phyloP scores from a whole-genome alignment of 441 rosid genomes.

The Omphalea diandra region DNA sequence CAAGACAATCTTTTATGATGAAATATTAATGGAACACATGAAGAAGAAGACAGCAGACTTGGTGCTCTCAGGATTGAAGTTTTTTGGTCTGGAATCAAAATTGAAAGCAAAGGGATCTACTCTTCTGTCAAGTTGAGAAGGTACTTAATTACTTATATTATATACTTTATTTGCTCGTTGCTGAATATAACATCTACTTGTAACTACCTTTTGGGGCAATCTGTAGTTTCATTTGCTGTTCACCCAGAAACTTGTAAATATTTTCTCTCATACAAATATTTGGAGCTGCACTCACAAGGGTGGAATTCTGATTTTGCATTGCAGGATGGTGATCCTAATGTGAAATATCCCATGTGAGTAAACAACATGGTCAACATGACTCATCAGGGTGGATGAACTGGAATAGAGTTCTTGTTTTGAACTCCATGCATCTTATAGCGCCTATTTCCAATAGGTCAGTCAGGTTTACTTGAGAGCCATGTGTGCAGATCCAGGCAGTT shows the following conservation, averaged over 20 bases:
- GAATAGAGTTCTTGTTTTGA: background rate
- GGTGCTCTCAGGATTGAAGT: slow-evolving; percentile 67
- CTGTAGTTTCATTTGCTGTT: background rate
- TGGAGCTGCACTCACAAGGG: background rate
- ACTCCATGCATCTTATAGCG: background rate
- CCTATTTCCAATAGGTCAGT: background rate
- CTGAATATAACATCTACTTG: no score
- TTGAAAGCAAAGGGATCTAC: slow-evolving; percentile 66
- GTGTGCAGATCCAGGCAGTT: background rate
- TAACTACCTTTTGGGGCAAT: background rate
- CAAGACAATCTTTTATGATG: slow-evolving; percentile 63
- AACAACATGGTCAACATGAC: background rate
- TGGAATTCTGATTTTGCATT: background rate
- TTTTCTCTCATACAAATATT: background rate
- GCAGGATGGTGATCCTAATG: background rate
- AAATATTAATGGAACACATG: slow-evolving; percentile 71
- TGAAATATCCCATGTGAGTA: background rate
- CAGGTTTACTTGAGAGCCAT: background rate
- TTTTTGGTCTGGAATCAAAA: slow-evolving; percentile 84
- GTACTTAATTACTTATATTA: background rate
- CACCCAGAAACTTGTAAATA: background rate
- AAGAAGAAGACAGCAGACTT: slow-evolving; percentile 86
- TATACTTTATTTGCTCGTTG: no score
- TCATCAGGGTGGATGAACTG: background rate
- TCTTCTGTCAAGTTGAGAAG: slow-evolving; percentile 45